These are phyloP conservation scores for Fomitopsis palustris DNA, from an alignment of 1,284 basidiomycete species.

Conservation along the genomic window DNA sequence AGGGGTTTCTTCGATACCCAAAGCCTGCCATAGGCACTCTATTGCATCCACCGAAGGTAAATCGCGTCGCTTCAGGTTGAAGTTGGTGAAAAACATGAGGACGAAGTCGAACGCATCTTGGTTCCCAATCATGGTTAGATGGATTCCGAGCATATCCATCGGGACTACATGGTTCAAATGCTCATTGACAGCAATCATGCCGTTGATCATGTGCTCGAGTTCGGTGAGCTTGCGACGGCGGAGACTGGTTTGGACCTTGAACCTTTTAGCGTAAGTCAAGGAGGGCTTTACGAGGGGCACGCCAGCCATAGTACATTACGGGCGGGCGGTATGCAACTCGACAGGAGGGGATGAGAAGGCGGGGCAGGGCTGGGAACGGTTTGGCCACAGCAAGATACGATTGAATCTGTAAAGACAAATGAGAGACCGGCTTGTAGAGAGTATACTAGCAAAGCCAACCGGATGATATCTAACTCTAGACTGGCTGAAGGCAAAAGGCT, in stretches of 20 bases:
- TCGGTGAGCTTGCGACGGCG: background rate
- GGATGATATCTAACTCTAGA: background rate
- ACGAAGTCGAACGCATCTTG: background rate
- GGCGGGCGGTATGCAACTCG: background rate
- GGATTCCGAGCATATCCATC: background rate
- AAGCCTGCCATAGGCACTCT: background rate
- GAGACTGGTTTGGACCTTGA: background rate
- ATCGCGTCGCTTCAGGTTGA: background rate
- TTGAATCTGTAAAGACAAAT: background rate
- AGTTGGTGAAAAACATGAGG: background rate
- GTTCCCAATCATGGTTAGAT: background rate
- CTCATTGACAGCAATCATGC: background rate
- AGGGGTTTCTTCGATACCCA: background rate
- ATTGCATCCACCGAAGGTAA: background rate
- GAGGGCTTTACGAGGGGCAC: background rate
- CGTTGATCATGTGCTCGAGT: background rate
- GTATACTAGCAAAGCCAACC: background rate
- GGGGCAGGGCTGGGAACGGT: background rate
- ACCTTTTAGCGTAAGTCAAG: background rate
- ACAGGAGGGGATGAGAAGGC: background rate
- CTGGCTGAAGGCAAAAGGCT: background rate
- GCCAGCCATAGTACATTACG: background rate
- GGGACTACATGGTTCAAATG: background rate
- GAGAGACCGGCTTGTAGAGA: no score
- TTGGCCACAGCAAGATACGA: background rate